Evolutionary conservation across 805 yeast species (phyloP).

Genomic region (Ogataea sp.): DNA sequence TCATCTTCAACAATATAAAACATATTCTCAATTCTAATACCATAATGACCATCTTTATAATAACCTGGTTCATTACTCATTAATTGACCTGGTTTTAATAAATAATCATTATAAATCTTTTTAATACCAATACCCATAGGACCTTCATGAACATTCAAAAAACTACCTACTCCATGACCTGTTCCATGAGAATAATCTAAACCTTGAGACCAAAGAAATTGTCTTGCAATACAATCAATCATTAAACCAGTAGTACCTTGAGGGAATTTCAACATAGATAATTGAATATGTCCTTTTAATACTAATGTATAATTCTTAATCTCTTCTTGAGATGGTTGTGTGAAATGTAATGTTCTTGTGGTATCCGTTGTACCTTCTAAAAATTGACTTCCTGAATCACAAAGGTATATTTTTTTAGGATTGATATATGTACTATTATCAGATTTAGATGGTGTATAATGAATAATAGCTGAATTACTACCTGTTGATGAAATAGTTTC

Average conservation of each 20-base stretch:
- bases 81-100: conserved; percentile 44
- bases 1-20: conserved; percentile 27
- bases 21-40: conserved; percentile 47
- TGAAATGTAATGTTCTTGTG: conserved; percentile 52
- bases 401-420: conserved; percentile 43
- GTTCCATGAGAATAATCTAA: conserved; percentile 59
- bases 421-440: conserved; percentile 38
- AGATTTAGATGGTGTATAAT: conserved; percentile 50
- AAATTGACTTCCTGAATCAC: conserved; percentile 56
- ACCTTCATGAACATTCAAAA: conserved; percentile 54
- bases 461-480: conserved; percentile 70
- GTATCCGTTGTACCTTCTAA: conserved; percentile 60
- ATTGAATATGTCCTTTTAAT: conserved; percentile 47
- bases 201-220: conserved; percentile 46
- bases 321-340: conserved; percentile 37
- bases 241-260: conserved; percentile 45
- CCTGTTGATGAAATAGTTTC: conserved; percentile 72
- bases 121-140: conserved; percentile 56
- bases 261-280: conserved; percentile 44
- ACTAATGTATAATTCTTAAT: conserved; percentile 46
- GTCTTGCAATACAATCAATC: conserved; percentile 52
- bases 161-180: conserved; percentile 59
- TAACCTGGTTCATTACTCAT: conserved; percentile 58
- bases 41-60: conserved; percentile 52
- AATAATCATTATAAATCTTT: conserved; percentile 35